Conservation (phyloP, 306 rosid genomes). For the Acacia melanoxylon region DNA sequence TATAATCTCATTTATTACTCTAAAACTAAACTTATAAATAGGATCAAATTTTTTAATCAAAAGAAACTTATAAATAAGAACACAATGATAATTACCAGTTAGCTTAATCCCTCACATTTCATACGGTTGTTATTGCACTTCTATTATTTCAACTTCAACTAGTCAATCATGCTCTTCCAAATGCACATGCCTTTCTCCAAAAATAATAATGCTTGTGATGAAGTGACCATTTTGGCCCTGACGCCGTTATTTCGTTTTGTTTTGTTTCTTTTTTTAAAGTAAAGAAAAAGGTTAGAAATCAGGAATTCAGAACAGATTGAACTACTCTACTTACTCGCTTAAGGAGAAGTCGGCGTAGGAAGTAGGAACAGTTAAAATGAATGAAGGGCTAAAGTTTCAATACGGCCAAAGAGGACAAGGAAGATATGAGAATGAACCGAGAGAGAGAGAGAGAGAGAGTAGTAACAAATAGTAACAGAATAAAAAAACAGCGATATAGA, state of each 20-base stretch:
- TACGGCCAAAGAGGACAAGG: not conserved
- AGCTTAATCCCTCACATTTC: not conserved
- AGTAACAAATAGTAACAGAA: not conserved
- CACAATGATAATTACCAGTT: not conserved
- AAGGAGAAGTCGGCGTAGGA: not conserved
- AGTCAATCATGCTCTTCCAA: not conserved
- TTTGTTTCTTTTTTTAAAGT: too few species aligned
- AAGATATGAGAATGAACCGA: conserved; percentile 12
- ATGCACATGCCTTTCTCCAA: not conserved
- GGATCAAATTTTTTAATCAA: too few species aligned
- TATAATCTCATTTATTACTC: too few species aligned
- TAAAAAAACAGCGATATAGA: conserved; percentile 14
- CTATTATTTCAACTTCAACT: not conserved
- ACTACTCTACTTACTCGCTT: not conserved
- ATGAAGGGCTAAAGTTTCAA: not conserved
- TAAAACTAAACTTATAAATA: too few species aligned
- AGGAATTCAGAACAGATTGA: conserved; percentile 12
- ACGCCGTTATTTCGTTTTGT: not conserved
- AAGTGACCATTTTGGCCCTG: not conserved
- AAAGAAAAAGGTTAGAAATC: not conserved
- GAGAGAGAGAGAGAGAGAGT: not conserved
- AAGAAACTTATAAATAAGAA: too few species aligned
- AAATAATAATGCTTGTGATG: not conserved
- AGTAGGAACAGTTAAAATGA: not conserved
- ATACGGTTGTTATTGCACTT: not conserved